phyloP scores from a whole-genome alignment of 257 asterid genomes.

The Solanum infundibuliforme region DNA sequence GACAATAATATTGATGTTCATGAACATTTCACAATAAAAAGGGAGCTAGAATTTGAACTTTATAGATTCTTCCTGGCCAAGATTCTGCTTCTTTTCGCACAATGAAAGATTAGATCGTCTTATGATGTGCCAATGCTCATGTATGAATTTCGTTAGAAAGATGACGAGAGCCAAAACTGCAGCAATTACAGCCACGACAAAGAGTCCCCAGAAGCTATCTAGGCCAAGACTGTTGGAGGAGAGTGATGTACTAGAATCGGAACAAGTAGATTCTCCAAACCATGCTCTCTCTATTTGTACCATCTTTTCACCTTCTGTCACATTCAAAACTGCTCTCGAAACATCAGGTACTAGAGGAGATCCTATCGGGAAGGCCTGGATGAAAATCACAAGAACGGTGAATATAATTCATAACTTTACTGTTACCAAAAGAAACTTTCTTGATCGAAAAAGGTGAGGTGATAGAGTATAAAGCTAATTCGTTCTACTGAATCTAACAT shows the following conservation, averaged over 20 bases:
- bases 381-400: not conserved
- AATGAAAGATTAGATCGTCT: not conserved
- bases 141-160: slow-evolving; percentile 12
- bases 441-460: not conserved
- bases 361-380: slow-evolving; percentile 48
- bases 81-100: not conserved
- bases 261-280: slow-evolving; percentile 15
- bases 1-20: too few relatives aligned
- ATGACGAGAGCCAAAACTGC: slow-evolving; percentile 10
- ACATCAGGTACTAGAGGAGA: slow-evolving; percentile 38
- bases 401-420: not conserved
- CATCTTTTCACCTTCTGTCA: slow-evolving; percentile 31
- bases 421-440: not conserved
- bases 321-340: slow-evolving; percentile 33
- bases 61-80: not conserved
- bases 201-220: slow-evolving; percentile 47
- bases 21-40: too few relatives aligned
- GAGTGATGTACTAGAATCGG: not conserved
- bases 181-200: slow-evolving; percentile 15
- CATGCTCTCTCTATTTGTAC: slow-evolving; percentile 26
- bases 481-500: too few relatives aligned
- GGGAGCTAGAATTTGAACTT: too few relatives aligned
- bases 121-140: not conserved
- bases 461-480: not conserved
- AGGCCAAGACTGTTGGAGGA: slow-evolving; percentile 31